Evolutionary conservation across 2,329 filamentous ascomycete species (phyloP).

Genomic region (Nemania sp.): DNA sequence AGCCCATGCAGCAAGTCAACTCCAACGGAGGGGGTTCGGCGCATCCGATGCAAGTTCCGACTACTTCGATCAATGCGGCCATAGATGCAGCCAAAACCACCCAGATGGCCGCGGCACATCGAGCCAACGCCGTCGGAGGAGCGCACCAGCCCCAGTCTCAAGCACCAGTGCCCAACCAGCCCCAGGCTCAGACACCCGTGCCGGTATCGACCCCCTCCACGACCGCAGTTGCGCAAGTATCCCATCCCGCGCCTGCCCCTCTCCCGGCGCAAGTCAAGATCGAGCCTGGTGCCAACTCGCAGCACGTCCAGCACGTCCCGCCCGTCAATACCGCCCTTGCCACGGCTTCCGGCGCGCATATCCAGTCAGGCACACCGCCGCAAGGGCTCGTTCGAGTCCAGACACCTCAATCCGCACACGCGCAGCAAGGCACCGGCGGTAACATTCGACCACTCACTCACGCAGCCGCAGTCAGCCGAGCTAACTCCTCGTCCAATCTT

Average conservation of each 20-base stretch:
- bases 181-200: conserved; percentile 32
- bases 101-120: conserved; percentile 35
- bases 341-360: conserved; percentile 42
- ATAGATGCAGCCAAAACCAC: conserved; percentile 42
- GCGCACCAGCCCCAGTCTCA: conserved; percentile 18
- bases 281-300: conserved; percentile 41
- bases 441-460: conserved; percentile 36
- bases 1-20: conserved; percentile 34
- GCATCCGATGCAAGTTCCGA: conserved; percentile 41
- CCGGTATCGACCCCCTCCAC: conserved; percentile 34
- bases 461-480: conserved; percentile 40
- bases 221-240: conserved; percentile 32
- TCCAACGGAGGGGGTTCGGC: conserved; percentile 28
- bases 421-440: conserved; percentile 30
- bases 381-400: conserved; percentile 53
- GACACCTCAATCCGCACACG: conserved; percentile 50
- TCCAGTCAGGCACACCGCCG: conserved; percentile 54
- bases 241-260: conserved; percentile 32
- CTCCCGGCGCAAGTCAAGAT: conserved; percentile 42
- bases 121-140: conserved; percentile 29
- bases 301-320: conserved; percentile 47
- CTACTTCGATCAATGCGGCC: conserved; percentile 41
- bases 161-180: conserved; percentile 1
- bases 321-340: conserved; percentile 56
- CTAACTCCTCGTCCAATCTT: conserved; percentile 39